Evolutionary conservation across 106 monocot genomes (phyloP), one percentile per base, ranked within the genome.

Genomic region (Allium fistulosum): DNA sequence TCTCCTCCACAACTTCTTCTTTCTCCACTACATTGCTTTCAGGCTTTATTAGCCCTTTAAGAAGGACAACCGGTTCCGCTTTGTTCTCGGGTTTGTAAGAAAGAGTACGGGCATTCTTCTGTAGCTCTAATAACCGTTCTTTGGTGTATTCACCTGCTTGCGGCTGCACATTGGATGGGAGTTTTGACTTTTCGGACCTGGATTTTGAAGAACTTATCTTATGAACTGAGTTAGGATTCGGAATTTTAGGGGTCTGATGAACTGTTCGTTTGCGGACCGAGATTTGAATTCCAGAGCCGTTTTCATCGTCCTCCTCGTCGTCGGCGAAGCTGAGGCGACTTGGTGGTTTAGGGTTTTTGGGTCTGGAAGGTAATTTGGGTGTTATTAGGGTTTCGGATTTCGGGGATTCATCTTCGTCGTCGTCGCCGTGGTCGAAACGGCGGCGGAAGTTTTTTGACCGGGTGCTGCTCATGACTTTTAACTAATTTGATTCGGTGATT

Each of bases 291-390:
- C 49, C 10, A 27, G 14, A 13, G 1, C 15, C 14, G 10, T 49
- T 18, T 7, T 53, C 78, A 0, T 86, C 90, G 15, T 97, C 90
- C 15, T 94, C 95, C 11, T 96, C 95, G 50, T 96, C 91, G 9
- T 92, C 97, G 51, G 84, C 92, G 68, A 99, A 99, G 79, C 92
- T 92, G 68, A 99, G 86, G 70, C 86, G 89, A 63, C 80, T 88
- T 8, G 82, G 67, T 55, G 46, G 71, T 75, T 12, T 46, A 9
- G 55, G 56, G 17, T 11, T 13, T 14, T 52, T 67, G 52, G 67
- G 52, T 67, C 53, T 67, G 4, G 67, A 65, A 9, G 65, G 49
- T 49, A 49, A 57, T 56, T 63, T n/a, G 51, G 50, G 68, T 69
- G 66, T 61, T 56, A 63, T n/a, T 62, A 56, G 63, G 73, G 66